Evolutionary conservation across 305 asterid genomes (phyloP), one percentile per base, ranked within the genome.

Genomic region (Nicotiana rustica): DNA sequence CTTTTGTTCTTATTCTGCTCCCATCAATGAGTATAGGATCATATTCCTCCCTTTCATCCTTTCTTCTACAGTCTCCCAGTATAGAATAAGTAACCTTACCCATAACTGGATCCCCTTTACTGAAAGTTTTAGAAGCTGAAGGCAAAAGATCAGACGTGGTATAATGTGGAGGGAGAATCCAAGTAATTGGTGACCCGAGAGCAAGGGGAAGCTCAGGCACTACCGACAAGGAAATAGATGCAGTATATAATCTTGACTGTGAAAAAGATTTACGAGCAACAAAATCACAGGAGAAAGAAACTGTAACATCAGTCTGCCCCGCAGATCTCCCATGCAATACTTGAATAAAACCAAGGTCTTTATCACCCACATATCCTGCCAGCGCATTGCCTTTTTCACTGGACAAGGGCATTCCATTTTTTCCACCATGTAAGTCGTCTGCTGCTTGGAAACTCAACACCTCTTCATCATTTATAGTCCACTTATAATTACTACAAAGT

Each of bases 141-240:
- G 97, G 99, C 84, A 95, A 88, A 29, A 95, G 92, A 87, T 88
- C 89, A 6, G 98, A 92, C 25, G 97, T 88, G 55, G 91, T 91
- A 83, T 94, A 95, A 86, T 90, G 84, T 82, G 98, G 90, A 83
- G 99, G 98, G 82, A 95, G 93, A 85, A 92, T 86, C 99, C 99
- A 95, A 56, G 98, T 94, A 71, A 89, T 84, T 38, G 94, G 86
- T 25, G 84, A 90, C 83, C 98, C 99, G 78, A 92, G 91, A 84
- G 97, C 90, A 83, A 95, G 95, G 35, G 99, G 98, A 82, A 93
- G 97, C 88, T 91, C 92, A 8, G 95, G 81, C 81, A 92, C 91
- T 83, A 95, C 99, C 89, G 84, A 79, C 80, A 95, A 59, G 31
- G 92, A 90, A 75, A 89, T 77, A 85, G 90, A 90, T 71, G 99